phyloP scores from a whole-genome alignment of 768 basidiomycete genomes.

The Naganishia antarctica region DNA sequence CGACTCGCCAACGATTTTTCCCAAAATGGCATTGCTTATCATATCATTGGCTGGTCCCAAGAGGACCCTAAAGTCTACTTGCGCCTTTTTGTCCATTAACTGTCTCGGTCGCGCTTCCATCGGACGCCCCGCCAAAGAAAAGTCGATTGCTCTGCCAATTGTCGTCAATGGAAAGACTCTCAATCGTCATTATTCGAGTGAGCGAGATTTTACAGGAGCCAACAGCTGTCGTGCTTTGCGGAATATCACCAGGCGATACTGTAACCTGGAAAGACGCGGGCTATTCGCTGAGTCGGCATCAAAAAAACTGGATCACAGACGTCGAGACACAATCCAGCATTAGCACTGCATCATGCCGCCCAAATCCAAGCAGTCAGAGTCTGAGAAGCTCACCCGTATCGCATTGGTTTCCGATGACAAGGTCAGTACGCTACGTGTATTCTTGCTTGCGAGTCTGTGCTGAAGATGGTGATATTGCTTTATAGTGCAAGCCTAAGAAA shows the following conservation, averaged over 20 bases:
- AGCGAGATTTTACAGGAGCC: no score
- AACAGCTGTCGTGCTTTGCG: no score
- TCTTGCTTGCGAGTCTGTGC: not conserved
- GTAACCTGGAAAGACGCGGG: no score
- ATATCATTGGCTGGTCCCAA: not conserved
- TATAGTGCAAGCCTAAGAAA: slow-evolving; percentile 80
- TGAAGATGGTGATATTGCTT: not conserved
- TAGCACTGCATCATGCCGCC: slow-evolving; percentile 16
- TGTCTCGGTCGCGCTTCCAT: slow-evolving; percentile 4
- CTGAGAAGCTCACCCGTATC: slow-evolving; percentile 93
- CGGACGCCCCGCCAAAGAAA: not conserved
- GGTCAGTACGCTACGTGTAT: slow-evolving; percentile 33
- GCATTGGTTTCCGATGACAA: slow-evolving; percentile 61
- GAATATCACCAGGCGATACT: not conserved
- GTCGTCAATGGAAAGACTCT: not conserved
- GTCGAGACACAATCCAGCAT: not conserved
- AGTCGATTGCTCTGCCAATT: slow-evolving; percentile 18
- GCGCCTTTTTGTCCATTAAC: not conserved
- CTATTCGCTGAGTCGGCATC: no score
- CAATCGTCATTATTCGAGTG: no score
- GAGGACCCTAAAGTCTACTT: not conserved
- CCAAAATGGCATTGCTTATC: no score
- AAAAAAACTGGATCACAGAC: not conserved
- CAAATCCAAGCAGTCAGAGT: slow-evolving; percentile 23
- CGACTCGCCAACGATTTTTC: no score